A percentile compares a stretch with the other conserved stretches of the same genome.
Conservation (phyloP, 2,329 filamentous ascomycete genomes). For the Penicillium nordicum region DNA sequence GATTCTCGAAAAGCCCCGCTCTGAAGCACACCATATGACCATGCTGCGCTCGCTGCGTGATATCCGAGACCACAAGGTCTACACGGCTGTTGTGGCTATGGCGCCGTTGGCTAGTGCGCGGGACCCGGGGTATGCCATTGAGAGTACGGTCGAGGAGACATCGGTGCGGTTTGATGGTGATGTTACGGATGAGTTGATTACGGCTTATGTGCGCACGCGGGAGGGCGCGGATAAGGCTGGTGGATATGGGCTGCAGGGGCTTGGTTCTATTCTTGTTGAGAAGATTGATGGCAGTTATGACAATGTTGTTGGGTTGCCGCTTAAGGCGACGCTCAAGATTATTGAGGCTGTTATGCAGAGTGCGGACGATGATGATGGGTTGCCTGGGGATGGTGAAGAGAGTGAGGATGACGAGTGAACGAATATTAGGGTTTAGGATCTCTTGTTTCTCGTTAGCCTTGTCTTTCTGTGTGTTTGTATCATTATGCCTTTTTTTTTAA, state of each 20-base stretch:
- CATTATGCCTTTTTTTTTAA: not conserved
- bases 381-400: constrained; percentile 44
- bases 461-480: not conserved
- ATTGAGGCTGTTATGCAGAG: constrained; percentile 84
- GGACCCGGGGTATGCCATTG: constrained; percentile 80
- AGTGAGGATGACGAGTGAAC: constrained; percentile 19
- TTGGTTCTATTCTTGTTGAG: constrained; percentile 82
- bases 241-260: constrained; percentile 89
- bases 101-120: constrained; percentile 74
- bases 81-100: constrained; percentile 81
- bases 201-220: constrained; percentile 65
- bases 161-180: constrained; percentile 77
- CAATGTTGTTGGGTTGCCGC: constrained; percentile 88
- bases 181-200: constrained; percentile 76
- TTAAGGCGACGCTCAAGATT: constrained; percentile 71
- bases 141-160: constrained; percentile 83
- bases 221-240: constrained; percentile 96
- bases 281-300: constrained; percentile 85
- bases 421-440: not conserved
- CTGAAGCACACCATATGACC: constrained; percentile 72
- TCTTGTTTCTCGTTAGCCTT: not conserved
- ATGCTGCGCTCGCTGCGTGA: constrained; percentile 84
- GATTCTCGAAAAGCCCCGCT: constrained; percentile 88
- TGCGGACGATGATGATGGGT: constrained; percentile 62
- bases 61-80: constrained; percentile 72